These are phyloP conservation scores for Trichosporon ovoides DNA, from an alignment of 1,284 basidiomycete species.

Conservation along the genomic window DNA sequence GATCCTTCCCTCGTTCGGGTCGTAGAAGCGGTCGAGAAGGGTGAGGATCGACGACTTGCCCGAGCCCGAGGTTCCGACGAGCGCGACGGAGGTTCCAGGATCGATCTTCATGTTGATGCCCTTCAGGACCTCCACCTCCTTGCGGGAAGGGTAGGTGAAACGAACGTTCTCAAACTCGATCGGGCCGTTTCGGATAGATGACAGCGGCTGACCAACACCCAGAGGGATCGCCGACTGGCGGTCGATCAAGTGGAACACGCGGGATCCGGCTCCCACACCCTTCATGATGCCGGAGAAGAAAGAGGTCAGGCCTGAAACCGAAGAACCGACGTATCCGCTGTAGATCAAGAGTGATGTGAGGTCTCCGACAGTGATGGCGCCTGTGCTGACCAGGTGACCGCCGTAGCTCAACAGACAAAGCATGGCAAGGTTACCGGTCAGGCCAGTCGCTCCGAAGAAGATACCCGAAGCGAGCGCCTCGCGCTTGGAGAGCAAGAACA, in stretches of 20 bases:
- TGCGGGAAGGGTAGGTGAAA: constrained; percentile 82
- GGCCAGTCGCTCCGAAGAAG: constrained; percentile 88
- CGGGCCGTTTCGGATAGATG: constrained; percentile 57
- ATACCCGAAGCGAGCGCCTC: constrained; percentile 87
- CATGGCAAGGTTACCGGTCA: constrained; percentile 90
- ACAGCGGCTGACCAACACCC: constrained; percentile 57
- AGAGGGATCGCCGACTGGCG: constrained; percentile 66
- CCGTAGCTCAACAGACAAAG: constrained; percentile 87
- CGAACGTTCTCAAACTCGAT: constrained; percentile 72
- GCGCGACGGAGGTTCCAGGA: constrained; percentile 79
- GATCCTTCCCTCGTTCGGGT: constrained; percentile 74
- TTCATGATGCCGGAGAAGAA: constrained; percentile 50
- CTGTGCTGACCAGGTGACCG: constrained; percentile 80
- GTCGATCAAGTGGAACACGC: constrained; percentile 90
- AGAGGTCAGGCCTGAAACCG: constrained; percentile 49
- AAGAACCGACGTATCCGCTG: constrained; percentile 61
- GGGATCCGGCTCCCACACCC: constrained; percentile 76
- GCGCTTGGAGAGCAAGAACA: constrained; percentile 72
- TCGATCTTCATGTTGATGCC: constrained; percentile 70
- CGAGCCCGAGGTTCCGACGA: constrained; percentile 82
- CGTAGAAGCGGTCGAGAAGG: constrained; percentile 85
- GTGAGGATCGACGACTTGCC: constrained; percentile 90
- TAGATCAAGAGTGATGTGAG: constrained; percentile 87
- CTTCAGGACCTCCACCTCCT: constrained; percentile 69
- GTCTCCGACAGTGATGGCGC: constrained; percentile 84